Conservation (phyloP, 495 filamentous ascomycete species). For the Terfezia claveryi region DNA sequence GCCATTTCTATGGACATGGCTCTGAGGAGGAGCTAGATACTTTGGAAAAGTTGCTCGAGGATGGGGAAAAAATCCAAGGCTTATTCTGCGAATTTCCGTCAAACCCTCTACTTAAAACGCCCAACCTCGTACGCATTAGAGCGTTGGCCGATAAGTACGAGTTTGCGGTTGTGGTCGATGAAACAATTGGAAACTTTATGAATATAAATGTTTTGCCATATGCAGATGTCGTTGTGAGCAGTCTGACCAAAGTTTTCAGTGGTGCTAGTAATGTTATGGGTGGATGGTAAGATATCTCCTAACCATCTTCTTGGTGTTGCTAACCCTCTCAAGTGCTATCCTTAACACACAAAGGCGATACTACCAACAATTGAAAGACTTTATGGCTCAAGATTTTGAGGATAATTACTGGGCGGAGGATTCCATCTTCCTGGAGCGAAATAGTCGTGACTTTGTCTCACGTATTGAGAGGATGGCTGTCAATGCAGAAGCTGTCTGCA, state of each 20-base stretch:
- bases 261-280: constrained; percentile 98
- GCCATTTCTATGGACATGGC: constrained; percentile 73
- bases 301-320: not conserved
- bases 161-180: constrained; percentile 82
- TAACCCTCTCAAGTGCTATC: constrained; percentile 33
- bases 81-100: constrained; percentile 90
- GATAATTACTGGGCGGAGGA: constrained; percentile 89
- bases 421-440: constrained; percentile 81
- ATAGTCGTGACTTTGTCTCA: constrained; percentile 75
- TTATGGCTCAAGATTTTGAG: constrained; percentile 44
- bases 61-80: constrained; percentile 57
- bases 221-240: constrained; percentile 80
- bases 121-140: constrained; percentile 62
- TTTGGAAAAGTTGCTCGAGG: constrained; percentile 45
- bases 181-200: constrained; percentile 88
- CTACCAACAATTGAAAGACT: constrained; percentile 44
- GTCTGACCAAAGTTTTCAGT: constrained; percentile 88
- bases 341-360: constrained; percentile 59
- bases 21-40: constrained; percentile 67
- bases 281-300: constrained; percentile 30
- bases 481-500: constrained; percentile 67
- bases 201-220: constrained; percentile 81
- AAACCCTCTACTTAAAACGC: constrained; percentile 71
- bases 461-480: constrained; percentile 66
- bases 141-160: constrained; percentile 58